These are phyloP conservation scores for Marasmius sp. DNA, from an alignment of 1,284 basidiomycete species.

Conservation along the genomic window DNA sequence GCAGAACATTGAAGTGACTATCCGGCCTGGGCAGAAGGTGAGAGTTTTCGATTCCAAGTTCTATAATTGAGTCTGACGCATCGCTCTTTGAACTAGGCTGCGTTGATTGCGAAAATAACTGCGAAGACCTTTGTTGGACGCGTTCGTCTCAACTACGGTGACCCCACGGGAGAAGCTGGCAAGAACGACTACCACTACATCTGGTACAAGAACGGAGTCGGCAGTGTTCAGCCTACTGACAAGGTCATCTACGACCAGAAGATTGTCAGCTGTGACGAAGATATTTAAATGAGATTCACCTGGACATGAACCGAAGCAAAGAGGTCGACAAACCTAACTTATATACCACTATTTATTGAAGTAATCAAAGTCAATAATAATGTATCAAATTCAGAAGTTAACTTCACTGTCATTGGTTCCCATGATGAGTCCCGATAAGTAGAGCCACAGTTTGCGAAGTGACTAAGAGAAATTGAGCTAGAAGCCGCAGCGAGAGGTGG, in stretches of 20 bases:
- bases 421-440: too few relatives aligned
- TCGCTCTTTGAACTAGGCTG: neutral
- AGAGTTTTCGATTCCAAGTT: neutral
- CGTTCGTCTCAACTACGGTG: neutral
- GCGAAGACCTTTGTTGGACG: neutral
- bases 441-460: too few relatives aligned
- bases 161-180: neutral
- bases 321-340: too few relatives aligned
- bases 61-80: neutral
- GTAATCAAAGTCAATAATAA: too few relatives aligned
- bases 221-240: neutral
- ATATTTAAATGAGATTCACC: neutral
- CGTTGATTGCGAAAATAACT: neutral
- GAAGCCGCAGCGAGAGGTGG: too few relatives aligned
- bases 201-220: neutral
- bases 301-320: too few relatives aligned
- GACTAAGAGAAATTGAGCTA: too few relatives aligned
- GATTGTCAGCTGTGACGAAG: neutral
- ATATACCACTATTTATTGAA: too few relatives aligned
- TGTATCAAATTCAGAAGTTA: too few relatives aligned
- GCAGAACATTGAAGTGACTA: constrained; percentile 1
- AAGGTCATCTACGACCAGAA: neutral
- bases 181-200: constrained; percentile 1
- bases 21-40: constrained; percentile 2
- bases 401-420: too few relatives aligned